phyloP scores from a whole-genome alignment of 306 rosid species.

The Begonia loranthoides region DNA sequence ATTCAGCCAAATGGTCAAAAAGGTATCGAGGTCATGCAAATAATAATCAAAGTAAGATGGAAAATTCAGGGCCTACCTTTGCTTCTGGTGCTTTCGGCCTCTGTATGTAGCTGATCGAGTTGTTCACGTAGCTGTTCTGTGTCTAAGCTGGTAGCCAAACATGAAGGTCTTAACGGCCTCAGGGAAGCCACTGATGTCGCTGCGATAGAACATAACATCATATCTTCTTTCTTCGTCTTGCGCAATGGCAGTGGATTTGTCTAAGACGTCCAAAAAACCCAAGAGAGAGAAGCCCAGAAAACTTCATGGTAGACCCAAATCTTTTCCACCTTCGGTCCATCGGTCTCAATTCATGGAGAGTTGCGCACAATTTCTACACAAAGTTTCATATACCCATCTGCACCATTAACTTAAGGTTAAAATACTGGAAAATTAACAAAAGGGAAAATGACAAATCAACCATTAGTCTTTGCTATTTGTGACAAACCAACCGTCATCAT shows the following conservation, averaged over 20 bases:
- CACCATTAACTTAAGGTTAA: no score
- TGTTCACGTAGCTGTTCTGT: conserved; percentile 55
- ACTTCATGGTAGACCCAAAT: no score
- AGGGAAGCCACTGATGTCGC: conserved; percentile 28
- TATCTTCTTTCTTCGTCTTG: conserved; percentile 7
- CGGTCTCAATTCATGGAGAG: no score
- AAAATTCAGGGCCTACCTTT: conserved; percentile 29
- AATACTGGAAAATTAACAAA: no score
- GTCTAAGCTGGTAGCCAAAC: conserved; percentile 31
- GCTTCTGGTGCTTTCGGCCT: conserved; percentile 50
- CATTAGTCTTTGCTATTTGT: no score
- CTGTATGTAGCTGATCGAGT: conserved; percentile 60
- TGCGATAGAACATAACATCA: conserved; percentile 21
- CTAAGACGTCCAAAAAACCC: neutral
- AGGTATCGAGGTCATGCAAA: no score
- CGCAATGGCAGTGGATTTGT: neutral
- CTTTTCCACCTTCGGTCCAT: no score
- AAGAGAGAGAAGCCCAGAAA: neutral
- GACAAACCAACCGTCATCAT: no score
- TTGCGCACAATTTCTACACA: no score
- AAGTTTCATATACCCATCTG: no score
- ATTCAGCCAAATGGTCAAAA: no score
- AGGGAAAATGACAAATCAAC: no score
- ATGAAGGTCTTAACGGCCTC: conserved; percentile 21
- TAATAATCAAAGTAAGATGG: neutral